phyloP scores from a whole-genome alignment of 345 rosid species.

The Populus davidiana region DNA sequence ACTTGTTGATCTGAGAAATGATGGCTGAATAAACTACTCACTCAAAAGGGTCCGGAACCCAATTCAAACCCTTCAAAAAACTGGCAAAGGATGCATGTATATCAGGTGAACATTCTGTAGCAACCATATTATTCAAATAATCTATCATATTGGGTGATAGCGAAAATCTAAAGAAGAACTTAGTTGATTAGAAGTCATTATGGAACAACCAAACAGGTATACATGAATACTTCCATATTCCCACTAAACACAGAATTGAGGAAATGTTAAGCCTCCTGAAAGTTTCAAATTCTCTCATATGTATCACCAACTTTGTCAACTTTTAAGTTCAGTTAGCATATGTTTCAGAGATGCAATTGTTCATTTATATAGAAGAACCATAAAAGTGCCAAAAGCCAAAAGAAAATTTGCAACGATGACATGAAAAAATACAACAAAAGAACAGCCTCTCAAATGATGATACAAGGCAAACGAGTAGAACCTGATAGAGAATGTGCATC shows the following conservation, averaged over 20 bases:
- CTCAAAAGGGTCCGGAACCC: not conserved
- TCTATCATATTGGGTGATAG: not conserved
- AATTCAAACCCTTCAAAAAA: not conserved
- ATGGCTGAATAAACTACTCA: not conserved
- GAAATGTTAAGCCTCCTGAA: conserved; percentile 6
- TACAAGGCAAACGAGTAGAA: conserved; percentile 24
- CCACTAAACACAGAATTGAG: not conserved
- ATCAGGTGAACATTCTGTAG: not conserved
- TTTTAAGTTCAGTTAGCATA: not conserved
- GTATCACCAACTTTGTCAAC: not conserved
- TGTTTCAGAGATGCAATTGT: not conserved
- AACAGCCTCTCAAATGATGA: not conserved
- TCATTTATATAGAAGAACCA: conserved; percentile 7
- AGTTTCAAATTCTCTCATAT: not conserved
- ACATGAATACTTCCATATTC: not conserved
- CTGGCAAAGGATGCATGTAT: not conserved
- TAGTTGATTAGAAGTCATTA: too few relatives aligned
- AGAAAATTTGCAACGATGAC: not conserved
- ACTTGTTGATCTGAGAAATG: not conserved
- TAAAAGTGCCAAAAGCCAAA: not conserved
- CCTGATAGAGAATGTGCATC: conserved; percentile 95
- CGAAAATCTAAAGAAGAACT: too few relatives aligned
- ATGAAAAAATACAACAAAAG: not conserved
- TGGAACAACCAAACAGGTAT: not conserved
- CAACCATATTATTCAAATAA: not conserved